Conservation (phyloP, 768 basidiomycete genomes). For the Suillus paluster region DNA sequence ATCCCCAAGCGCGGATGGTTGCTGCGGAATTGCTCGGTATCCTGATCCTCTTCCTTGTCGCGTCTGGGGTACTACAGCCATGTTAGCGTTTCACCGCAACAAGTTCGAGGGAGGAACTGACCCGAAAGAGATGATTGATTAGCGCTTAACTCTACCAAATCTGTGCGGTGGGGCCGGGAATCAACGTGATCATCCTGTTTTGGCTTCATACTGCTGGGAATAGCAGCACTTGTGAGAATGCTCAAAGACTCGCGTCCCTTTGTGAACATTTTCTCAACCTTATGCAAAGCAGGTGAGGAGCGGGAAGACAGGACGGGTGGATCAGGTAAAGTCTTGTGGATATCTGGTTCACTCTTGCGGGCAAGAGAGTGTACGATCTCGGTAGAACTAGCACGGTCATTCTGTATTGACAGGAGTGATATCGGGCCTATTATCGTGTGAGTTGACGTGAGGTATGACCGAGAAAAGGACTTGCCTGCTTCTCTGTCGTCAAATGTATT, state of each 20-base stretch:
- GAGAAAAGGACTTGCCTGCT: constrained; percentile 19
- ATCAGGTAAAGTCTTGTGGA: not conserved
- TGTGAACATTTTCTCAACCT: constrained; percentile 38
- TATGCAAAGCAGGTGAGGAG: constrained; percentile 32
- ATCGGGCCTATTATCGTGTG: not conserved
- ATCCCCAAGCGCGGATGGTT: constrained; percentile 21
- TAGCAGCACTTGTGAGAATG: constrained; percentile 28
- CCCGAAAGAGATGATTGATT: constrained; percentile 28
- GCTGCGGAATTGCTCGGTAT: constrained; percentile 14
- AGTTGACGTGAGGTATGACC: not conserved
- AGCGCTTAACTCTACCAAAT: constrained; percentile 7
- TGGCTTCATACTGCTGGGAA: constrained; percentile 12
- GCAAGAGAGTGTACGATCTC: not conserved
- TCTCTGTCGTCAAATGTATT: constrained; percentile 13
- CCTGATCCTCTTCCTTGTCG: constrained; percentile 16
- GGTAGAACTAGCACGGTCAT: not conserved
- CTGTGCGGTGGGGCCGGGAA: constrained; percentile 22
- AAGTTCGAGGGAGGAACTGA: constrained; percentile 15
- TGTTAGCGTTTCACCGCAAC: constrained; percentile 8
- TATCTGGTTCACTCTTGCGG: not conserved
- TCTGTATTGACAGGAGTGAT: not conserved
- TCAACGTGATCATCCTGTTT: constrained; percentile 16
- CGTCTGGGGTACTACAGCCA: constrained; percentile 19
- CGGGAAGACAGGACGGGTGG: constrained; percentile 13
- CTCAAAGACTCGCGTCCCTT: constrained; percentile 34